These are phyloP conservation scores for Oropetium thomaeum DNA, from an alignment of 176 grass and related monocot genomes.

Conservation along the genomic window DNA sequence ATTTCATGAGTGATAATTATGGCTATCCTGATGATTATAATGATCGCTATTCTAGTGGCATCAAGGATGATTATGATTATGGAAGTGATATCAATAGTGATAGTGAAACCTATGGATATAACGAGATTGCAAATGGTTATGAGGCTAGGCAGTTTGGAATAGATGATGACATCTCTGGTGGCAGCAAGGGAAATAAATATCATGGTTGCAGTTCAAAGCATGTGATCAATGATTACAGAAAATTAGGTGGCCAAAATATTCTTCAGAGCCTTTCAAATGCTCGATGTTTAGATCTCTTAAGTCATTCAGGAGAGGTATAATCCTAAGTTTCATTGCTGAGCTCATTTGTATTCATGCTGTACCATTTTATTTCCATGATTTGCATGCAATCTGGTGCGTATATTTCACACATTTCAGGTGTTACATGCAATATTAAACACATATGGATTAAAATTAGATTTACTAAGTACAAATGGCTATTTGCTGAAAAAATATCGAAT, in stretches of 20 bases:
- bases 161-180: not conserved
- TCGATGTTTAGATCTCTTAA: constrained; percentile 10
- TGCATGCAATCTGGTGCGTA: not conserved
- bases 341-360: not conserved
- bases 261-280: constrained; percentile 14
- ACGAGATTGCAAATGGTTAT: constrained; percentile 32
- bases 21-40: not conserved
- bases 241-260: constrained; percentile 14
- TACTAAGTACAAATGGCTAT: not conserved
- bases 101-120: constrained; percentile 18
- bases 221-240: not conserved
- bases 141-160: not conserved
- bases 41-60: not conserved
- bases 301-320: constrained; percentile 15
- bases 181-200: not conserved
- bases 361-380: not conserved
- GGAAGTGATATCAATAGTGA: constrained; percentile 38
- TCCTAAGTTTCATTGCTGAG: not conserved
- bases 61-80: constrained; percentile 11
- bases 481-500: not conserved
- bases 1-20: not conserved
- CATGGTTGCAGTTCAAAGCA: constrained; percentile 5
- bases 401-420: not conserved
- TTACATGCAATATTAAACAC: not conserved
- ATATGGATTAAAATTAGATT: not conserved